Percentiles rank a stretch among this genome's conserved stretches.
Conservation (phyloP, 345 rosid genomes). For the Erodium maritimum region DNA sequence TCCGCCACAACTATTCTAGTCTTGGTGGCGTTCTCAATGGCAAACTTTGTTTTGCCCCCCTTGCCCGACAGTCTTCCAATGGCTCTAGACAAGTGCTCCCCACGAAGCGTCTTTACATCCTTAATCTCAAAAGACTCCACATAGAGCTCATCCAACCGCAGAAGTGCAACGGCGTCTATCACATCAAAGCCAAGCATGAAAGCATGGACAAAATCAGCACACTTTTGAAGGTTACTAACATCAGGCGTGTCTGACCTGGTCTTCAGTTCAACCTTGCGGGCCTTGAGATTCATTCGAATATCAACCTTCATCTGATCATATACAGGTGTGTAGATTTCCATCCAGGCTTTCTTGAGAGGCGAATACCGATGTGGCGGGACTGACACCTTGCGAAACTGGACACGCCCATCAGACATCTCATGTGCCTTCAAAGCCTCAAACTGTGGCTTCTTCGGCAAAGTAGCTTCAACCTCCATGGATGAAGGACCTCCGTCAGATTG, state of each 20-base stretch:
- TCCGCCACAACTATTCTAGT: conserved; percentile 82
- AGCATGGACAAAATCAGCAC: conserved; percentile 87
- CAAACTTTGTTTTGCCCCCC: conserved; percentile 82
- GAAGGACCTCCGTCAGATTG: conserved; percentile 5
- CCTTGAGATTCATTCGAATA: conserved; percentile 75
- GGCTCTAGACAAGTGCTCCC: conserved; percentile 82
- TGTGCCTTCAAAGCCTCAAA: conserved; percentile 71
- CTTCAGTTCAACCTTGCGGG: conserved; percentile 72
- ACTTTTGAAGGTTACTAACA: conserved; percentile 61
- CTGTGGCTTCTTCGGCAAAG: conserved; percentile 44
- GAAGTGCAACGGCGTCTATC: conserved; percentile 56
- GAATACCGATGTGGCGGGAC: conserved; percentile 80
- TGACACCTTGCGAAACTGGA: conserved; percentile 54
- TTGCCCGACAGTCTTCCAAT: conserved; percentile 79
- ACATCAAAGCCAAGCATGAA: conserved; percentile 84
- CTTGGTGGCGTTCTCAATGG: conserved; percentile 74
- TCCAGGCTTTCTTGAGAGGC: conserved; percentile 77
- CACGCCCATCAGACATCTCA: conserved; percentile 70
- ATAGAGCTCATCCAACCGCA: conserved; percentile 72
- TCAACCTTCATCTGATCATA: conserved; percentile 84
- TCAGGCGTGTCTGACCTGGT: conserved; percentile 65
- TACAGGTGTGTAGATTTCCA: conserved; percentile 65
- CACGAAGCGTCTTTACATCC: conserved; percentile 77
- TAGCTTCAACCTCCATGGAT: conserved; percentile 43
- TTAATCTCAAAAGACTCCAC: conserved; percentile 83